Conservation (phyloP, 768 basidiomycete species). For the Harrya chromipes region DNA sequence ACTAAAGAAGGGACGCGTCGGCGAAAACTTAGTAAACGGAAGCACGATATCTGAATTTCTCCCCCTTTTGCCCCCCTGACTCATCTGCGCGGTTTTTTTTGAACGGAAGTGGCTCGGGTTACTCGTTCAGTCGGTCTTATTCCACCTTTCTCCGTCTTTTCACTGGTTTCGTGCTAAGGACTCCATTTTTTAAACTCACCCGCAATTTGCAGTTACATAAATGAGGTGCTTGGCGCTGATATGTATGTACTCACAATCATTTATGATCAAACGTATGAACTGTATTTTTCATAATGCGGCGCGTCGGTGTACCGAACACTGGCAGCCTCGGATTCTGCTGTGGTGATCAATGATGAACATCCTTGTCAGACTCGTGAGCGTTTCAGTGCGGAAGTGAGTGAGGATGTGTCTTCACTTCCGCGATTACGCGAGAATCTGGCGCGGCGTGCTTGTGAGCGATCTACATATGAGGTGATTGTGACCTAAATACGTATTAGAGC, state of each 20-base stretch:
- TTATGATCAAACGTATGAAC: conserved; percentile 5
- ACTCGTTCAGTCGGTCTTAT: conserved; percentile 20
- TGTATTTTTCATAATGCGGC: neutral
- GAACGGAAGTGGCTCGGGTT: conserved; percentile 20
- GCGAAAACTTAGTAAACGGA: conserved; percentile 35
- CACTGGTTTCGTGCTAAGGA: conserved; percentile 9
- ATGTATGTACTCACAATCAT: conserved; percentile 1
- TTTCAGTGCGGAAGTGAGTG: neutral
- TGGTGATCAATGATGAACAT: no score
- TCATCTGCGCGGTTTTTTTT: conserved; percentile 9
- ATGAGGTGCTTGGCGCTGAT: conserved; percentile 17
- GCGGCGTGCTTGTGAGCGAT: conserved; percentile 13
- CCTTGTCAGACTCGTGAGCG: no score
- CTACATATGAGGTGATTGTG: conserved; percentile 22
- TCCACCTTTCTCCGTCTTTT: conserved; percentile 7
- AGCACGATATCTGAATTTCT: conserved; percentile 22
- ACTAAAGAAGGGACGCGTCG: conserved; percentile 26
- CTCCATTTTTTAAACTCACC: conserved; percentile 1
- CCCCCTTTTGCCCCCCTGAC: conserved; percentile 7
- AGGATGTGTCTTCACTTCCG: conserved; percentile 22
- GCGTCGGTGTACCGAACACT: conserved; percentile 1
- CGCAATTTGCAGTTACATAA: conserved; percentile 9
- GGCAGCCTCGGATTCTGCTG: no score
- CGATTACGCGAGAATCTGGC: conserved; percentile 24
- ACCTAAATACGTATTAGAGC: conserved; percentile 16